Evolutionary conservation across 306 rosid genomes (phyloP), one percentile per base, ranked within the genome.

Genomic region (Acmispon strigosus): DNA sequence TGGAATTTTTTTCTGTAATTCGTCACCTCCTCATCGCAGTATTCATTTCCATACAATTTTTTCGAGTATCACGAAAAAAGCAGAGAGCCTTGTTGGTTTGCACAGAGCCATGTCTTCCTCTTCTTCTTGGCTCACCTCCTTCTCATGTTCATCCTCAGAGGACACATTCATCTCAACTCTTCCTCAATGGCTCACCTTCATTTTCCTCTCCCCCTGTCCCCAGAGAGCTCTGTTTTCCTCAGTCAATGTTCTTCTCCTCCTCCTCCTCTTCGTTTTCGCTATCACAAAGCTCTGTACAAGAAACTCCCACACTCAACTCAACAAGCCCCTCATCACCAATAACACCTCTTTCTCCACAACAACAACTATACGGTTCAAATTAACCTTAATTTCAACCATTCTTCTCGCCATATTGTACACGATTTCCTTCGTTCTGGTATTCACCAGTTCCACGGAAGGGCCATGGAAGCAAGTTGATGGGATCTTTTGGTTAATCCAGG

Each of bases 141-240:
- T 58, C 62, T 78, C 91, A 0, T 84, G 95, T 66, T 54, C 82
- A 17, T 45, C 79, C 76, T 54, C 89, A 2, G 80, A 51, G 59
- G 83, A 63, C 27, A 50, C 70, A 2, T 75, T 83, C 19, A 8
- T 65, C 62, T 58, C 88, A 56, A 15, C 75, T 16, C 6, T 75
- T 24, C 27, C 70, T 48, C 89, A 84, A 75, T 87, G 91, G 91
- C 77, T 90, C 22, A 57, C 76, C 64, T 88, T 84, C 67, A 39
- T 84, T 65, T 81, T 86, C 61, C 86, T 86, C 45, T 79, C 91
- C 10, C 90, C 96, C 0, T 90, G 91, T 61, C 86, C 94, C 41
- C 94, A 88, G 72, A 81, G 96, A 81, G 82, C 85, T 66, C 66
- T 90, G 27, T 37, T 78, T 2, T 88, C 94, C n/a, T 27, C 81